Conservation (phyloP, 306 rosid genomes). For the Trifolium fragiferum region DNA sequence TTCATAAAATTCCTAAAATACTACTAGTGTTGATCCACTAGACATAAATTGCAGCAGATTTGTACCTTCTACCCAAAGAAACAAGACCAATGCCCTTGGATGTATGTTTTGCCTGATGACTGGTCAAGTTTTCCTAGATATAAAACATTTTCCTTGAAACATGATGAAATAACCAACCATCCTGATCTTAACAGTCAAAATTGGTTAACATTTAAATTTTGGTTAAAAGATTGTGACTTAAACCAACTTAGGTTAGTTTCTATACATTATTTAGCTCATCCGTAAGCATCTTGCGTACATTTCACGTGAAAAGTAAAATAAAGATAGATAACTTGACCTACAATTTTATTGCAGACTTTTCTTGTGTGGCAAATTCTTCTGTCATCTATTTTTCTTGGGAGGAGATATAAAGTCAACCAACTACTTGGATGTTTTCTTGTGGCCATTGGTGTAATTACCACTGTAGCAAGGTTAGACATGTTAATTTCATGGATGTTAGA, state of each 20-base stretch:
- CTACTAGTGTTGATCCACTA: background rate
- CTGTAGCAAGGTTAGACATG: slow-evolving; percentile 78
- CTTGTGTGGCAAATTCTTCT: slow-evolving; percentile 96
- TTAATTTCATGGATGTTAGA: slow-evolving; percentile 27
- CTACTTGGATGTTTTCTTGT: slow-evolving; percentile 92
- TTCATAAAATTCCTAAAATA: slow-evolving; percentile 3
- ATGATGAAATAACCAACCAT: slow-evolving; percentile 19
- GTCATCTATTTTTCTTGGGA: slow-evolving; percentile 72
- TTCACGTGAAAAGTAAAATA: slow-evolving; percentile 22
- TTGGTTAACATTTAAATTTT: slow-evolving; percentile 14
- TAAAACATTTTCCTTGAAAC: slow-evolving; percentile 28
- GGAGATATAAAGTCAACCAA: slow-evolving; percentile 79
- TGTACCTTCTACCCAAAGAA: slow-evolving; percentile 24
- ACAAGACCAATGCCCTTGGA: slow-evolving; percentile 7
- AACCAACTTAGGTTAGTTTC: slow-evolving; percentile 25
- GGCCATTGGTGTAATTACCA: slow-evolving; percentile 72
- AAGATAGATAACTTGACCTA: slow-evolving; percentile 36
- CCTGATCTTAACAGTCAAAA: slow-evolving; percentile 11
- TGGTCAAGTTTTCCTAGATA: slow-evolving; percentile 13
- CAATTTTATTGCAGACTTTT: slow-evolving; percentile 70
- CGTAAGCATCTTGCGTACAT: slow-evolving; percentile 8
- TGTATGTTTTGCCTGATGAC: slow-evolving; percentile 15
- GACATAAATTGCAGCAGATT: background rate
- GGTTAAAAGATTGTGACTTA: background rate
- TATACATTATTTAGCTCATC: slow-evolving; percentile 13